A percentile compares a stretch with the other conserved stretches of the same genome.
phyloP scores from a whole-genome alignment of 2,329 filamentous ascomycete species.

The Ceratocystis albifundus region DNA sequence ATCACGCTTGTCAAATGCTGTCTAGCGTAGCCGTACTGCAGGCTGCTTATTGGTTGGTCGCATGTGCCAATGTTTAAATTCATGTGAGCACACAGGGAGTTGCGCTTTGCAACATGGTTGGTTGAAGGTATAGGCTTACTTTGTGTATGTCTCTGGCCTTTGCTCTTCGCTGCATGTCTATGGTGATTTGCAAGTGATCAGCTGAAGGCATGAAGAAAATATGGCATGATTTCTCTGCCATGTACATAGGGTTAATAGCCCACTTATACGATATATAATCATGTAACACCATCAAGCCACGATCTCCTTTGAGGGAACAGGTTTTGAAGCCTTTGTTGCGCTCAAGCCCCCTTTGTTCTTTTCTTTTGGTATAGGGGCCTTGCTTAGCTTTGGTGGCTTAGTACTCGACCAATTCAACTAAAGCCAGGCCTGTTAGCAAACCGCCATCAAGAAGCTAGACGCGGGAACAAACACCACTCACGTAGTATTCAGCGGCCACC shows the following conservation, averaged over 20 bases:
- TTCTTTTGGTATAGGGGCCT: background rate
- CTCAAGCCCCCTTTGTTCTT: background rate
- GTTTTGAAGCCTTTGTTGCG: background rate
- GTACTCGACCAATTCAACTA: background rate
- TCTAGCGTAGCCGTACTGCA: background rate
- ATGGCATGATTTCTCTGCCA: background rate
- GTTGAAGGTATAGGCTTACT: background rate
- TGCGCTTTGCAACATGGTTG: background rate
- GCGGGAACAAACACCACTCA: background rate
- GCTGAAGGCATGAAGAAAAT: background rate
- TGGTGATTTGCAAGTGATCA: background rate
- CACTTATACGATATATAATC: background rate
- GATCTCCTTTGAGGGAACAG: background rate
- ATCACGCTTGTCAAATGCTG: background rate
- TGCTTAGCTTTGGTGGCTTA: background rate
- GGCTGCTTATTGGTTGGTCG: background rate
- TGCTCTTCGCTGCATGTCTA: background rate
- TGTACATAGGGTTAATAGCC: background rate
- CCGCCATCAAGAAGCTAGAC: background rate
- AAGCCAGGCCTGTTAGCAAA: background rate
- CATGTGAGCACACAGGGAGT: background rate
- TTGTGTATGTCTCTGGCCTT: background rate
- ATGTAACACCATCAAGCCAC: background rate
- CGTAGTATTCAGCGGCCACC: conserved; percentile 9
- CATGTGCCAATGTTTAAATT: background rate